Evolutionary conservation across 1,284 basidiomycete genomes (phyloP).

Genomic region (Irpex lacteus): DNA sequence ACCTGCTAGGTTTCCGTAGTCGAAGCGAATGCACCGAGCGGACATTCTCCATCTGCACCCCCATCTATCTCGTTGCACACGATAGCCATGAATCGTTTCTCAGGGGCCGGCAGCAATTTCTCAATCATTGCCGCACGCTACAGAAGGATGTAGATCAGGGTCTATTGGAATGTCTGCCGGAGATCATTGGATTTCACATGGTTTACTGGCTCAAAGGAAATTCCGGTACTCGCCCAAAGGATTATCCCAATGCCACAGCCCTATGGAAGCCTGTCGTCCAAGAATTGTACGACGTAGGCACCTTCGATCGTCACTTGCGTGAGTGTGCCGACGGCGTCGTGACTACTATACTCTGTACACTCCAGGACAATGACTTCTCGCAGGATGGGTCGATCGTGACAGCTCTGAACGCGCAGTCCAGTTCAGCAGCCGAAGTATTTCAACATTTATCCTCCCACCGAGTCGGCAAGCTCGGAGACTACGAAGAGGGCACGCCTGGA

Average conservation of each 20-base stretch:
- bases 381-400: slow-evolving; percentile 43
- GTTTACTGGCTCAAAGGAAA: slow-evolving; percentile 41
- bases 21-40: slow-evolving; percentile 58
- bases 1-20: slow-evolving; percentile 69
- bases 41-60: slow-evolving; percentile 61
- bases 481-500: slow-evolving; percentile 62
- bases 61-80: slow-evolving; percentile 50
- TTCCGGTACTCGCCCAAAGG: slow-evolving; percentile 11
- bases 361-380: slow-evolving; percentile 59
- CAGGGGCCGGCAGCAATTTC: slow-evolving; percentile 51
- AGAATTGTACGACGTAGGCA: slow-evolving; percentile 12
- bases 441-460: slow-evolving; percentile 50
- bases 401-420: slow-evolving; percentile 37
- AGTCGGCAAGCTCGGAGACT: slow-evolving; percentile 45
- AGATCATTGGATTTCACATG: slow-evolving; percentile 65
- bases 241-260: slow-evolving; percentile 31
- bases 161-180: slow-evolving; percentile 64
- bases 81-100: slow-evolving; percentile 26
- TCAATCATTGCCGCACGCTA: slow-evolving; percentile 61
- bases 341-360: slow-evolving; percentile 52
- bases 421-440: slow-evolving; percentile 41
- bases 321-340: slow-evolving; percentile 54
- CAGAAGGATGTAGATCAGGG: slow-evolving; percentile 52
- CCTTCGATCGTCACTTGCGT: slow-evolving; percentile 38
- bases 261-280: slow-evolving; percentile 35